phyloP scores from a whole-genome alignment of 805 yeast species.

The Suhomyces vadensis region DNA sequence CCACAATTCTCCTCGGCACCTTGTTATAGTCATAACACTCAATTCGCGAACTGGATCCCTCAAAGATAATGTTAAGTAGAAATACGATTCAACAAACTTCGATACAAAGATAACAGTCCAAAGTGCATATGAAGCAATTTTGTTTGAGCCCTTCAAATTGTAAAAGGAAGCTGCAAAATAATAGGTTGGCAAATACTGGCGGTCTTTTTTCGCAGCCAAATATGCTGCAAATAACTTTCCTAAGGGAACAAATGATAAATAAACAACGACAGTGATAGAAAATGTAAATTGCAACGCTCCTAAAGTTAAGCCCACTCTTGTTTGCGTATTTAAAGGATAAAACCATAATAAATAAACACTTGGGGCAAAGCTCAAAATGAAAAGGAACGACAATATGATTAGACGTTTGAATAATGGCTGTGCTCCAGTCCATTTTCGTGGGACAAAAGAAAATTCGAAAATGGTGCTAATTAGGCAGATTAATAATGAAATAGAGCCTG shows the following conservation, averaged over 20 bases:
- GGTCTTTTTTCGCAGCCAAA: constrained; percentile 21
- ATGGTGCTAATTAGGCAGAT: constrained; percentile 57
- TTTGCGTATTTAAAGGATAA: constrained; percentile 32
- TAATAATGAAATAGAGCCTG: constrained; percentile 60
- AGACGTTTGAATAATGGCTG: constrained; percentile 55
- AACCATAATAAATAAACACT: constrained; percentile 49
- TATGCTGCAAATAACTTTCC: constrained; percentile 51
- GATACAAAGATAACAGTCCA: constrained; percentile 69
- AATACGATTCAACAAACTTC: constrained; percentile 75
- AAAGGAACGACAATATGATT: constrained; percentile 39
- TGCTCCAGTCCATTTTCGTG: constrained; percentile 74
- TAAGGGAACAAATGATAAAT: constrained; percentile 64
- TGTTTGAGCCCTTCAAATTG: constrained; percentile 51
- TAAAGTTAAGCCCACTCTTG: constrained; percentile 41
- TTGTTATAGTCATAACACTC: constrained; percentile 50
- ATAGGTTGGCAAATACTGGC: constrained; percentile 53
- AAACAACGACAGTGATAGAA: constrained; percentile 53
- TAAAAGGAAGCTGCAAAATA: constrained; percentile 63
- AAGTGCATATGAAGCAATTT: constrained; percentile 63
- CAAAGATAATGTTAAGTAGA: constrained; percentile 69
- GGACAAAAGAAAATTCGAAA: constrained; percentile 63
- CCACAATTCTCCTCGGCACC: constrained; percentile 63
- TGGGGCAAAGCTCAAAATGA: constrained; percentile 52
- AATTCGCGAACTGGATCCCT: constrained; percentile 74
- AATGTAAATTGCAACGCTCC: constrained; percentile 57